phyloP scores from a whole-genome alignment of 192 early-diverging fungal species.

The Coemansia sp. region DNA sequence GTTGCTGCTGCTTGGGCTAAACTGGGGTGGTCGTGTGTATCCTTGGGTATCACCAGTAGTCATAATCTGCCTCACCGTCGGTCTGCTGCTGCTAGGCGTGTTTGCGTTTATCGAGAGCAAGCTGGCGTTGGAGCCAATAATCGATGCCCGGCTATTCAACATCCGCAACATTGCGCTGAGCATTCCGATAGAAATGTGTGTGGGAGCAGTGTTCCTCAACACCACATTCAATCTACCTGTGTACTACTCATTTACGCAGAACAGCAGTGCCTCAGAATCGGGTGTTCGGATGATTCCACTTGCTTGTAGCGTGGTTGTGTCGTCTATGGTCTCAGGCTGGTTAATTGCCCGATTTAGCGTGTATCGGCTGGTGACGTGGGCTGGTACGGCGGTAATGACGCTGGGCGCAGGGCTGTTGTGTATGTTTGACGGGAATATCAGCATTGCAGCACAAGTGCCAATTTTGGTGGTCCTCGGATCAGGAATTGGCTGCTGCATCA shows the following conservation, averaged over 20 bases:
- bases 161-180: constrained; percentile 57
- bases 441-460: constrained; percentile 35
- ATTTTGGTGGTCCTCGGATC: constrained; percentile 44
- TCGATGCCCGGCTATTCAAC: constrained; percentile 62
- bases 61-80: constrained; percentile 58
- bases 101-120: constrained; percentile 69
- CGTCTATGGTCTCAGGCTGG: constrained; percentile 40
- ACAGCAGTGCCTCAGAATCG: constrained; percentile 44
- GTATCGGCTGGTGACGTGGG: constrained; percentile 35
- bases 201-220: constrained; percentile 50
- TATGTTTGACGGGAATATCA: constrained; percentile 37
- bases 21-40: constrained; percentile 69
- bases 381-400: constrained; percentile 39
- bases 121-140: constrained; percentile 75
- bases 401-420: constrained; percentile 44
- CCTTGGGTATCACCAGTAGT: constrained; percentile 63
- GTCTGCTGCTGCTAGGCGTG: constrained; percentile 51
- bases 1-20: constrained; percentile 66
- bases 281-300: constrained; percentile 49
- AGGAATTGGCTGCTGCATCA: constrained; percentile 51
- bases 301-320: constrained; percentile 39
- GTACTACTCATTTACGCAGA: constrained; percentile 49
- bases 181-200: constrained; percentile 42
- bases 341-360: constrained; percentile 46
- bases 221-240: constrained; percentile 52